Conservation (phyloP, 2,329 filamentous ascomycete species). For the Colletotrichum coccodes region DNA sequence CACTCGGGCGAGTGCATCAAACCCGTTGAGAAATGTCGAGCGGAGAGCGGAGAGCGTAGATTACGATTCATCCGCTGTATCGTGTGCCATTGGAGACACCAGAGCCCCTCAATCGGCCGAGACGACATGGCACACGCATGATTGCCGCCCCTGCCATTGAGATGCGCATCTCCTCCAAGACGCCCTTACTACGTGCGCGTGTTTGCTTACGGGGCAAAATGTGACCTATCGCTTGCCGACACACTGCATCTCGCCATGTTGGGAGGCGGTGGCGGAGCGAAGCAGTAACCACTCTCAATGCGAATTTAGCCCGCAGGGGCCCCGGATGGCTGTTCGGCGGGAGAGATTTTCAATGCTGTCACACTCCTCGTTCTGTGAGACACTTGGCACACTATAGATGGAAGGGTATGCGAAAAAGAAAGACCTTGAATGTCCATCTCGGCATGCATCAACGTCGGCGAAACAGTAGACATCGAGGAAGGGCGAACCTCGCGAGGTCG, state of each 20-base stretch:
- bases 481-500: background rate
- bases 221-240: background rate
- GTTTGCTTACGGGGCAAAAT: background rate
- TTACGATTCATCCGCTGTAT: background rate
- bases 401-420: background rate
- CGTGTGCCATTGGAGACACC: no score
- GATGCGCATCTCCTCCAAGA: background rate
- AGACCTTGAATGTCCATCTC: background rate
- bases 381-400: background rate
- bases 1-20: background rate
- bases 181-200: background rate
- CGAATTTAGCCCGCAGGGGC: no score
- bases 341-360: background rate
- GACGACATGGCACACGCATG: background rate
- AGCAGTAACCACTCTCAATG: slow-evolving; percentile 7
- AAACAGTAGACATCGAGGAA: no score
- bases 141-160: background rate
- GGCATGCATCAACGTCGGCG: background rate
- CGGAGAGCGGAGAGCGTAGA: background rate
- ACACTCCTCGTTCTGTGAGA: background rate
- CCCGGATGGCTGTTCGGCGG: background rate
- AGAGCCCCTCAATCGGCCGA: background rate
- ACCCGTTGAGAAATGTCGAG: background rate
- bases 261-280: background rate
- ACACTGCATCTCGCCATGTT: slow-evolving; percentile 4